Evolutionary conservation across 805 yeast genomes (phyloP).

Genomic region (Schizosaccharomyces pombe): DNA sequence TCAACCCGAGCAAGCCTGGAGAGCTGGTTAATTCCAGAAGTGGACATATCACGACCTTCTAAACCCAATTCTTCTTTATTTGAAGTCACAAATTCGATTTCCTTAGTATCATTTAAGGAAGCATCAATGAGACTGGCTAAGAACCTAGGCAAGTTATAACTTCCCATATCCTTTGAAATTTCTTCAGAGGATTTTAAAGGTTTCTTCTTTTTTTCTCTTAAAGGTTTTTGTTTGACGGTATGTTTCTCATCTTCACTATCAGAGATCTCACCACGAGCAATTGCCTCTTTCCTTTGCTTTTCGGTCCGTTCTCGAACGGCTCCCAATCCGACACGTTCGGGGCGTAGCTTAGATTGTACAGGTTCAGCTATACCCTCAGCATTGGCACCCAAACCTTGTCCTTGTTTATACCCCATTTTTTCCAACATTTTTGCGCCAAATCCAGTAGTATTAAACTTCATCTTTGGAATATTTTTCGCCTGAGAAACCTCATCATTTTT

Average conservation of each 20-base stretch:
- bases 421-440: constrained; percentile 59
- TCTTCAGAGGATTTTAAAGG: constrained; percentile 9
- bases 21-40: background rate
- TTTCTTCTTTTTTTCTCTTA: constrained; percentile 3
- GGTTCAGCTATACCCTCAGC: constrained; percentile 64
- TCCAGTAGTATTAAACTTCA: constrained; percentile 21
- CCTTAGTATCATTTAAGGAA: constrained; percentile 9
- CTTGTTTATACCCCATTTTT: constrained; percentile 71
- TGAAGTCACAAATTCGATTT: constrained; percentile 5
- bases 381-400: constrained; percentile 59
- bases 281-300: constrained; percentile 10
- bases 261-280: constrained; percentile 8
- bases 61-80: background rate
- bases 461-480: background rate
- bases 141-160: background rate
- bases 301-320: constrained; percentile 24
- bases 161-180: constrained; percentile 10
- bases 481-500: too few relatives aligned
- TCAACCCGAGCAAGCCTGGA: constrained; percentile 9
- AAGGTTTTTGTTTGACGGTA: constrained; percentile 8
- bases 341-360: constrained; percentile 42
- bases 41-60: background rate
- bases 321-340: constrained; percentile 55
- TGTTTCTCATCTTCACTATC: constrained; percentile 8
- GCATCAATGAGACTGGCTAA: constrained; percentile 11